Percentiles rank a stretch among this genome's conserved stretches.
phyloP scores from a whole-genome alignment of 768 basidiomycete genomes.

The Rhizopogon vulgaris region DNA sequence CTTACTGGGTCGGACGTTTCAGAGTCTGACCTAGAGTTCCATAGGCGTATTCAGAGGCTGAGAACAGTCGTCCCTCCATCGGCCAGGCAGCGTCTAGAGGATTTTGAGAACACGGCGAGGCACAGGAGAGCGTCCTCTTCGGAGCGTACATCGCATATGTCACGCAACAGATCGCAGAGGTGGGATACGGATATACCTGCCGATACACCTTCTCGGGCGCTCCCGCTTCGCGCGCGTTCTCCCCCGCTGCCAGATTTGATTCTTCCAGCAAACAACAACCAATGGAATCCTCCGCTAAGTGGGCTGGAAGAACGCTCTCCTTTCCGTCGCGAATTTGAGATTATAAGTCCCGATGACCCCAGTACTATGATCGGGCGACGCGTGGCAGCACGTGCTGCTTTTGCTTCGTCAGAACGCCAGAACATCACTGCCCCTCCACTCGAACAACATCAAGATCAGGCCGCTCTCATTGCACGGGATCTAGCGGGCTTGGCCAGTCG shows the following conservation, averaged over 20 bases:
- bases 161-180: not conserved
- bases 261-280: conserved; percentile 10
- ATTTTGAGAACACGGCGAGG: conserved; percentile 18
- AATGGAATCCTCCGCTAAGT: not conserved
- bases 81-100: conserved; percentile 26
- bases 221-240: conserved; percentile 17
- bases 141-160: not conserved
- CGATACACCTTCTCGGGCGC: not conserved
- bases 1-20: conserved; percentile 17
- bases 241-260: conserved; percentile 25
- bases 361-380: conserved; percentile 30
- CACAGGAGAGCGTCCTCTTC: conserved; percentile 8
- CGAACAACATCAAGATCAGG: conserved; percentile 24
- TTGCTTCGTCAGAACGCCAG: conserved; percentile 12
- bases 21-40: conserved; percentile 19
- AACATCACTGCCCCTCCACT: conserved; percentile 16
- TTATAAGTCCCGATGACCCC: conserved; percentile 19
- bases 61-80: conserved; percentile 24
- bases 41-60: conserved; percentile 22
- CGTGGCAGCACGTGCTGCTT: conserved; percentile 24
- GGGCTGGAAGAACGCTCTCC: conserved; percentile 9
- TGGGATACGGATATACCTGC: conserved; percentile 18
- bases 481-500: conserved; percentile 26
- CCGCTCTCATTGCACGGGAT: conserved; percentile 26
- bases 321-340: conserved; percentile 17